phyloP scores from a whole-genome alignment of 2,329 filamentous ascomycete genomes.

The Microsporum audouinii region DNA sequence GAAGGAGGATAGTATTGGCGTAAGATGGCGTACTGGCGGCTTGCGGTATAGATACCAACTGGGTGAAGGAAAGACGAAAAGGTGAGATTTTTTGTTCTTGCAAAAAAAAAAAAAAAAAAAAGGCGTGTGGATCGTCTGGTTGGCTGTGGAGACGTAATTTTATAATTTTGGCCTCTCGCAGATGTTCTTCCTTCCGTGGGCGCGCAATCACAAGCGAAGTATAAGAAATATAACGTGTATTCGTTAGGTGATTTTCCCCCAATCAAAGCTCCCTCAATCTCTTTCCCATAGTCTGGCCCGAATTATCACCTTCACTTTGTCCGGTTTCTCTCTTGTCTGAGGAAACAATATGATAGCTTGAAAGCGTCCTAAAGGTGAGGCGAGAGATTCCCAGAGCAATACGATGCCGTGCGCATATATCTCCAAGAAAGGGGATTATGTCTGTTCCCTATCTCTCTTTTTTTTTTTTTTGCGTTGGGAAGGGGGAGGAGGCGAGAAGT shows the following conservation, averaged over 20 bases:
- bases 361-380: not conserved
- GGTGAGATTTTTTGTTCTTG: not conserved
- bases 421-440: not conserved
- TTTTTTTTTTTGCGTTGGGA: not conserved
- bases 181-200: not conserved
- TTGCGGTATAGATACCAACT: not conserved
- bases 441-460: not conserved
- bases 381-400: not conserved
- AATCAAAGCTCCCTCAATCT: not conserved
- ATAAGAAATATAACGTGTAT: not conserved
- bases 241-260: not conserved
- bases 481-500: not conserved
- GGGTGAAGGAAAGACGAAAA: not conserved
- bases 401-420: not conserved
- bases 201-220: slow-evolving; percentile 2
- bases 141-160: slow-evolving; percentile 5
- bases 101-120: not conserved
- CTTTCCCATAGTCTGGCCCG: not conserved
- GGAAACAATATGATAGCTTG: not conserved
- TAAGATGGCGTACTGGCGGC: not conserved
- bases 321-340: not conserved
- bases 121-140: slow-evolving; percentile 2
- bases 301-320: not conserved
- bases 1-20: not conserved
- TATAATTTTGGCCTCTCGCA: slow-evolving; percentile 1